Conservation (phyloP, 306 rosid species). For the Vigna angularis region DNA sequence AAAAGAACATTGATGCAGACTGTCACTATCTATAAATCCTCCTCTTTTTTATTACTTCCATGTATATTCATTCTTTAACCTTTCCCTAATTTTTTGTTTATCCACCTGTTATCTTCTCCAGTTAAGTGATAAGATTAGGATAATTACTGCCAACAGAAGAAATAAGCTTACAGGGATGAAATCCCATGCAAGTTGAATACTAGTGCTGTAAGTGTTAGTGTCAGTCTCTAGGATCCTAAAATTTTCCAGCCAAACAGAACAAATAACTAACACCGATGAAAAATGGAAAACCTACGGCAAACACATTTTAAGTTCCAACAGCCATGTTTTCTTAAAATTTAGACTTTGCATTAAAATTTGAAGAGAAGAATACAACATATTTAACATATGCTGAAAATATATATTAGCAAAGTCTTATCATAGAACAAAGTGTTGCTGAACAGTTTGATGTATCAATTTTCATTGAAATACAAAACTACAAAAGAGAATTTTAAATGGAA, state of each 20-base stretch:
- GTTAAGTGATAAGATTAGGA: slow-evolving; percentile 11
- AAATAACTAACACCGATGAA: slow-evolving; percentile 12
- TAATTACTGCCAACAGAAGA: slow-evolving; percentile 35
- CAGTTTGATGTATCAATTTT: slow-evolving; percentile 20
- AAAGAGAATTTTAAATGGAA: slow-evolving; percentile 30
- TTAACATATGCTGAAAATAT: slow-evolving; percentile 16
- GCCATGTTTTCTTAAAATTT: slow-evolving; percentile 32
- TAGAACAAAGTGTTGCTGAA: slow-evolving; percentile 31
- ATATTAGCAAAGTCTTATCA: slow-evolving; percentile 25
- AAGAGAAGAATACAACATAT: not conserved
- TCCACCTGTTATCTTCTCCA: slow-evolving; percentile 36
- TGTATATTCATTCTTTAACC: slow-evolving; percentile 21
- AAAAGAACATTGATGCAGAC: slow-evolving; percentile 1
- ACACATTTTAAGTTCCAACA: slow-evolving; percentile 21
- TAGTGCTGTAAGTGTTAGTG: slow-evolving; percentile 9
- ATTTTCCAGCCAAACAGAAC: slow-evolving; percentile 32
- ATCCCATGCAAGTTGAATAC: slow-evolving; percentile 21
- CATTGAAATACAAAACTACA: slow-evolving; percentile 19
- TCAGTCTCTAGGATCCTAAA: not conserved
- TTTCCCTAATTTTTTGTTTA: slow-evolving; percentile 25
- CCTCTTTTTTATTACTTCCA: not conserved
- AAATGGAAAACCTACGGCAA: slow-evolving; percentile 18
- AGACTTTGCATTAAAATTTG: slow-evolving; percentile 1
- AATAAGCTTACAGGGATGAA: slow-evolving; percentile 17
- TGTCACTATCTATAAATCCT: not conserved